Evolutionary conservation across 2,329 filamentous ascomycete genomes (phyloP), one percentile per base, ranked within the genome.

Genomic region (Aspergillus sp.): DNA sequence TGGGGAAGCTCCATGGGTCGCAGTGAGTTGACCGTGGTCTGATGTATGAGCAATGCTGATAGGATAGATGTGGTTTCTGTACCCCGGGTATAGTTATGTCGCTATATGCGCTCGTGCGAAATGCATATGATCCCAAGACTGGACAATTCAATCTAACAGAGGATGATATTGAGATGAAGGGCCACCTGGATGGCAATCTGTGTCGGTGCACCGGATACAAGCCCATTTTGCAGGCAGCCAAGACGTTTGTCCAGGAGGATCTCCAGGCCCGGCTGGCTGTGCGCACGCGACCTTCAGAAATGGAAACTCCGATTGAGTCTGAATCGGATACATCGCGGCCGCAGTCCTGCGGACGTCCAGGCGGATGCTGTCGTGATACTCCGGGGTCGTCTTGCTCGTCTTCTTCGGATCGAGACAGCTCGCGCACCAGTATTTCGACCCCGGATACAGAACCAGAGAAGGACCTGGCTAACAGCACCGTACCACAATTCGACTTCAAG

Each of bases 141-240:
- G 96, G 96, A 70, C 89, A 91, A 65, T 81, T 86, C 15, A 81
- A 81, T 10, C 91, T 92, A 0, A 86, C 85, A 3, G 85, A 91
- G 68, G 85, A 90, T 64, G 90, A 95, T 47, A 83, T 96, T 36
- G 92, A 96, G 52, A 61, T 65, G 55, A 67, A 68, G 74, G 92
- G 96, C 76, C 91, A 65, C 42, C 57, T 96, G 66, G 92, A 96
- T 73, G 92, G 92, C 0, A 96, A 96, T 65, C 79, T 96, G 21
- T 96, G 92, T 73, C 84, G 92, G 56, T 96, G 92, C 75, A 96
- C 92, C 0, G 92, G 92, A 2, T 96, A 96, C 71, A 83, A 91
- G 49, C 90, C 92, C 0, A 96, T 96, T 59, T 79, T 96, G 2
- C 90, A 96, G 72, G 91, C 92, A 1, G 92, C 92, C 7, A 90